Percentiles rank a stretch among this genome's conserved stretches.
These are phyloP conservation scores for Ziziphus jujuba DNA, from an alignment of 306 rosid species.

Conservation along the genomic window DNA sequence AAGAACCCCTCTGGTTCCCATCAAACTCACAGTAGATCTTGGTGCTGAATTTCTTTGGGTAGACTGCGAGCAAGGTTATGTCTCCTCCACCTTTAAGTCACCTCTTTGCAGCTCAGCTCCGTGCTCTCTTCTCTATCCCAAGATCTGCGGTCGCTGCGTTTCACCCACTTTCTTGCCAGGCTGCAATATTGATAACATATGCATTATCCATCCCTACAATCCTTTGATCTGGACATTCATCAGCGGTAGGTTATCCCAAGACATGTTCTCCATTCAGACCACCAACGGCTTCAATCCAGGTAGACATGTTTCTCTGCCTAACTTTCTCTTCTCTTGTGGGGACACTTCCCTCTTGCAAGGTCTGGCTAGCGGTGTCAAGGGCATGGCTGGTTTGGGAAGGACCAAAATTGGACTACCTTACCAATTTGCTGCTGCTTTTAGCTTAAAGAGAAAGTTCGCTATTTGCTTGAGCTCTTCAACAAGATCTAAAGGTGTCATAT, in stretches of 20 bases:
- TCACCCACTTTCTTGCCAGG: conserved; percentile 37
- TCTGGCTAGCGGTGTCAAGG: conserved; percentile 47
- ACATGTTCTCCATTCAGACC: conserved; percentile 43
- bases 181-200: conserved; percentile 42
- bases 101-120: conserved; percentile 43
- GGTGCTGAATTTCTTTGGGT: conserved; percentile 63
- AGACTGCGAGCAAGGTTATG: conserved; percentile 40
- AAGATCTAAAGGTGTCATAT: conserved; percentile 32
- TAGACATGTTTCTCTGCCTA: conserved; percentile 28
- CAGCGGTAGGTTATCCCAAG: conserved; percentile 34
- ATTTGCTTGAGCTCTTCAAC: conserved; percentile 46
- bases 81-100: conserved; percentile 50
- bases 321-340: conserved; percentile 45
- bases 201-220: conserved; percentile 36
- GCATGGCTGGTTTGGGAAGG: conserved; percentile 65
- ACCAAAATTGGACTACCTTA: conserved; percentile 41
- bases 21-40: conserved; percentile 57
- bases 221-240: conserved; percentile 24
- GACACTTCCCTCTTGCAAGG: conserved; percentile 13
- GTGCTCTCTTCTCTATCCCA: conserved; percentile 36
- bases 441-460: conserved; percentile 43
- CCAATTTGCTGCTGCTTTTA: conserved; percentile 44
- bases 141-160: background rate
- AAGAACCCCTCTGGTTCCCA: conserved; percentile 59
- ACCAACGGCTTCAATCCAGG: conserved; percentile 18